Evolutionary conservation across 495 filamentous ascomycete species (phyloP).

Genomic region (Trichoderma reesei): DNA sequence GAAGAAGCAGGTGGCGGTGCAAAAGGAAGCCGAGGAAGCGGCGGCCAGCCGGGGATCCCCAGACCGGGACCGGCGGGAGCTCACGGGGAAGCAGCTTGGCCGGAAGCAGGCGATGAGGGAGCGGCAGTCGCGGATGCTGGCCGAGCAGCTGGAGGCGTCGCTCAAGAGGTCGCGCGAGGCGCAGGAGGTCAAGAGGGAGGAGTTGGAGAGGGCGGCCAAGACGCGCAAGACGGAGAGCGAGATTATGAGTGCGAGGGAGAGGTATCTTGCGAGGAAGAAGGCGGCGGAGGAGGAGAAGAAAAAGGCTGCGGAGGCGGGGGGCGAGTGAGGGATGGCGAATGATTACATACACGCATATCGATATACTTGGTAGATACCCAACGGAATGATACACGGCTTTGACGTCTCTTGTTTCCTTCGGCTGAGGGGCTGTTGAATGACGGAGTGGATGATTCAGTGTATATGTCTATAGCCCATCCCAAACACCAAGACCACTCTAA

Average conservation of each 20-base stretch:
- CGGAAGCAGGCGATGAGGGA: conserved; percentile 57
- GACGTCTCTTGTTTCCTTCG: neutral
- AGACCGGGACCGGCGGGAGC: conserved; percentile 12
- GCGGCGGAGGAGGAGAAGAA: conserved; percentile 64
- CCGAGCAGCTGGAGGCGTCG: conserved; percentile 65
- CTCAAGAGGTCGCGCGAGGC: conserved; percentile 64
- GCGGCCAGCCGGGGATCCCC: too few species aligned
- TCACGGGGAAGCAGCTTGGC: conserved; percentile 18
- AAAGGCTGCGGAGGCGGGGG: conserved; percentile 20
- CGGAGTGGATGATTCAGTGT: neutral
- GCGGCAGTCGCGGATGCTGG: conserved; percentile 80
- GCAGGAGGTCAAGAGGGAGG: conserved; percentile 59
- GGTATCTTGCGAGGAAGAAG: conserved; percentile 76
- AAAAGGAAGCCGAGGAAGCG: conserved; percentile 29
- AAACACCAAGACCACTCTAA: neutral
- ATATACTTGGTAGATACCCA: neutral
- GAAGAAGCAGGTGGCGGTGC: conserved; percentile 36
- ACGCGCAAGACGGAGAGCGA: conserved; percentile 63
- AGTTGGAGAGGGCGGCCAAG: conserved; percentile 65
- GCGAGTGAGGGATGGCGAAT: neutral
- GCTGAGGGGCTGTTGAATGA: neutral
- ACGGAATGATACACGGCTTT: neutral
- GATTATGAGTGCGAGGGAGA: conserved; percentile 75
- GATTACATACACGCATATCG: neutral
- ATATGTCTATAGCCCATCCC: neutral